These are phyloP conservation scores for Verticillium longisporum DNA, from an alignment of 2,329 filamentous ascomycete genomes.

Conservation along the genomic window DNA sequence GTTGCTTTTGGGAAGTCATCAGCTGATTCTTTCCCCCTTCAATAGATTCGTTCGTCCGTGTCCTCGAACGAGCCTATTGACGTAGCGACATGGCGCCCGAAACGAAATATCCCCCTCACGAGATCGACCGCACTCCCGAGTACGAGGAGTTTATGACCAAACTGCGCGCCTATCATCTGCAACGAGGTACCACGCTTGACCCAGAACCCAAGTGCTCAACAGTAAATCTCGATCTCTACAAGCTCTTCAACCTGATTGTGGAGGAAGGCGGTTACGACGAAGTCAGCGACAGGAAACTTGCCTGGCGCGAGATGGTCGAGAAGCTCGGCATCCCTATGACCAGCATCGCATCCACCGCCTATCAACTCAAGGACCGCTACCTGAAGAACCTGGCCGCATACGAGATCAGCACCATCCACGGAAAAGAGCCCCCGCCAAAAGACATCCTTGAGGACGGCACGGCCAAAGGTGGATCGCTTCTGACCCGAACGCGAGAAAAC, in stretches of 20 bases:
- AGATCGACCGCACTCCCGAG: conserved; percentile 58
- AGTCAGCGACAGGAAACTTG: conserved; percentile 74
- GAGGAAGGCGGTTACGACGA: conserved; percentile 80
- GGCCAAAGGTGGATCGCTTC: conserved; percentile 72
- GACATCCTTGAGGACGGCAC: conserved; percentile 85
- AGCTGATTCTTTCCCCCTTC: background rate
- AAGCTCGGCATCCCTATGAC: conserved; percentile 68
- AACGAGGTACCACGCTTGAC: conserved; percentile 73
- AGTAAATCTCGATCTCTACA: conserved; percentile 68
- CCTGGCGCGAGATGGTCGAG: conserved; percentile 73
- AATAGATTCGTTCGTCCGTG: background rate
- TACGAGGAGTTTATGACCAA: conserved; percentile 74
- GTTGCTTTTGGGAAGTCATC: background rate
- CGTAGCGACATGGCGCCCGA: background rate
- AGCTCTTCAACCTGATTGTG: conserved; percentile 72
- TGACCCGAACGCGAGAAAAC: conserved; percentile 73
- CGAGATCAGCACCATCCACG: conserved; percentile 73
- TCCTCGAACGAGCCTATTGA: background rate
- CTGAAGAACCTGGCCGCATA: conserved; percentile 86
- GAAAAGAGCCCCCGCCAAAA: conserved; percentile 75
- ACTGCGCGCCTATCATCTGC: conserved; percentile 66
- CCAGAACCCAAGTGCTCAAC: conserved; percentile 74
- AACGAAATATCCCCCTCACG: conserved; percentile 28
- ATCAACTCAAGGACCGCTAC: conserved; percentile 80
- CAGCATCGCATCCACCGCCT: conserved; percentile 77